These are phyloP conservation scores for Mycogone perniciosa DNA, from an alignment of 2,329 filamentous ascomycete species.

Conservation along the genomic window DNA sequence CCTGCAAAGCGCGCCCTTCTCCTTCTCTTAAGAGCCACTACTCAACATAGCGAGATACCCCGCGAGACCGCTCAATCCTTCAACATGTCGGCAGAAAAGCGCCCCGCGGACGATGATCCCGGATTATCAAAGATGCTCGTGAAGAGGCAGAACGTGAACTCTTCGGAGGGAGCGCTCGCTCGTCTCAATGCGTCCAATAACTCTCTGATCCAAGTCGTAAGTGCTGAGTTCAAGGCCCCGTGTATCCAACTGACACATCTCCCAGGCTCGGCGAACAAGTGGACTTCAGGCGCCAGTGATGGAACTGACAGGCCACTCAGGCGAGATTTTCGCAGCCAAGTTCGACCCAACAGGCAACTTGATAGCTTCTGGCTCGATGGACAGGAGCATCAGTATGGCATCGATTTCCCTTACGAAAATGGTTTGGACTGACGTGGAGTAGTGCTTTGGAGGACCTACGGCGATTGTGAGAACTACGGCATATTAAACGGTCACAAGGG, in stretches of 20 bases:
- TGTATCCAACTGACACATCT: neutral
- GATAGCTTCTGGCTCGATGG: conserved; percentile 94
- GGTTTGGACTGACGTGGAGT: conserved; percentile 12
- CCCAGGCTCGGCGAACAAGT: conserved; percentile 71
- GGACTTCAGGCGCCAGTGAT: conserved; percentile 84
- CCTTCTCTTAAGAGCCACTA: neutral
- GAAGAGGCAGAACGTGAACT: conserved; percentile 73
- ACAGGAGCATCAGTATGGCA: conserved; percentile 72
- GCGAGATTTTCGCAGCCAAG: conserved; percentile 83
- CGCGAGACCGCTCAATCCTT: neutral
- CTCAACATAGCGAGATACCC: neutral
- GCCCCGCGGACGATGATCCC: conserved; percentile 80
- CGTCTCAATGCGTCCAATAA: conserved; percentile 44
- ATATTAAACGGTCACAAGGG: conserved; percentile 82
- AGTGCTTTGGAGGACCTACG: conserved; percentile 94
- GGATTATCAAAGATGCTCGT: conserved; percentile 74
- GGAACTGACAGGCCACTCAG: conserved; percentile 77
- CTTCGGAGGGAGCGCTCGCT: conserved; percentile 41
- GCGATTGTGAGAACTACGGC: conserved; percentile 91
- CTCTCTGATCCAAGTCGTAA: conserved; percentile 47
- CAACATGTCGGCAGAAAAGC: conserved; percentile 85
- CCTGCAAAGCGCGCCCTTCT: neutral
- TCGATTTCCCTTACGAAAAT: conserved; percentile 10
- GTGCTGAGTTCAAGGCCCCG: conserved; percentile 16
- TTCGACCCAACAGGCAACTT: conserved; percentile 85